Percentiles rank a stretch among this genome's conserved stretches.
These are phyloP conservation scores for Fusarium camptoceras DNA, from an alignment of 2,329 filamentous ascomycete species.

Conservation along the genomic window DNA sequence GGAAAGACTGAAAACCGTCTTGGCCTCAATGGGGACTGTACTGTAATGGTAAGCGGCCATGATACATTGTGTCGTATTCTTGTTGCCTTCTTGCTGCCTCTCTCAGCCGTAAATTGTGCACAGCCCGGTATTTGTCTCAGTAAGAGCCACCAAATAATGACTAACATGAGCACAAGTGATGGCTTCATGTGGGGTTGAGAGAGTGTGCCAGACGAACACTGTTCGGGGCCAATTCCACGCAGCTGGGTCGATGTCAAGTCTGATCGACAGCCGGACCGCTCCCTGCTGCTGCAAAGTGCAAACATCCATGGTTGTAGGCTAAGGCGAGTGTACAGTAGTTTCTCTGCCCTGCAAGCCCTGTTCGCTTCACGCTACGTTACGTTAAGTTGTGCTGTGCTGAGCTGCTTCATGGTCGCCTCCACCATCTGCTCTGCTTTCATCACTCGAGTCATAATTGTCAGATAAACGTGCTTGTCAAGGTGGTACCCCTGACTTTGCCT, in stretches of 20 bases:
- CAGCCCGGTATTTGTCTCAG: constrained; percentile 34
- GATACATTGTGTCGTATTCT: constrained; percentile 17
- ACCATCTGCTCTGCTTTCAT: neutral
- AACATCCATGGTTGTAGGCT: constrained; percentile 31
- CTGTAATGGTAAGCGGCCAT: constrained; percentile 37
- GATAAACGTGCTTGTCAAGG: constrained; percentile 33
- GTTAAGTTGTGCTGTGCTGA: constrained; percentile 2
- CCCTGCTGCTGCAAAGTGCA: constrained; percentile 37
- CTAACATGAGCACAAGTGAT: constrained; percentile 23
- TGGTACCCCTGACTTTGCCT: constrained; percentile 48
- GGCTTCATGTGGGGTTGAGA: constrained; percentile 28
- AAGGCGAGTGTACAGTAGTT: constrained; percentile 1
- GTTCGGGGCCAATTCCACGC: constrained; percentile 22
- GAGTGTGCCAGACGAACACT: constrained; percentile 15
- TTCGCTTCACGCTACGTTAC: neutral
- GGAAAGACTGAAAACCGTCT: constrained; percentile 12
- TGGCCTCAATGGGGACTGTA: constrained; percentile 15
- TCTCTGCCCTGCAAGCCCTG: constrained; percentile 7
- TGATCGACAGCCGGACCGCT: constrained; percentile 46
- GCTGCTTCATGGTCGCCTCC: constrained; percentile 7
- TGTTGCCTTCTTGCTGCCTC: neutral
- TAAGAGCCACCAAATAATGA: constrained; percentile 12
- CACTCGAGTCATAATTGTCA: constrained; percentile 13
- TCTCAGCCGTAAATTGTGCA: constrained; percentile 17
- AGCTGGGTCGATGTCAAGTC: constrained; percentile 24